Evolutionary conservation across 129 eudicot species (phyloP), one percentile per base, ranked within the genome.

Genomic region (Flaveria brownii): DNA sequence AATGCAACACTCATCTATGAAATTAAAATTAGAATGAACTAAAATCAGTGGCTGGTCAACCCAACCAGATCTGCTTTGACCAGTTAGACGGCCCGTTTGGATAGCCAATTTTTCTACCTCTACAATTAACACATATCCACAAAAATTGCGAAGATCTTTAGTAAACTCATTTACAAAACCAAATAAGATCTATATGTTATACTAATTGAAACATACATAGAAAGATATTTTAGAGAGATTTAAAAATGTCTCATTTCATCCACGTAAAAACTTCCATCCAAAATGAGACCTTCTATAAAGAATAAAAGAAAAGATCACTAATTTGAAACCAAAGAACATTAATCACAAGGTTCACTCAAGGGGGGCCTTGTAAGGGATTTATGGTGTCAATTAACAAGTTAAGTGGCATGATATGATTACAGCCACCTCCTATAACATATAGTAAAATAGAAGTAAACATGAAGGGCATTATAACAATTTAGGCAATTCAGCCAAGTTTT

Each of bases 371-470:
- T 25, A 25, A 49, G 22, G 45, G 15, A 18, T 28, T 55, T 25
- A 70, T 8, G 23, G 42, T 26, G n/a, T 49, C 57, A 28, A 36
- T 5, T 4, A 5, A 5, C 41, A 36, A 36, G 20, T 25, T 36
- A 70, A 50, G 74, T 15, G 56, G 15, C 57, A 71, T 26, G 57
- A 16, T 49, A 28, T 50, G 63, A 71, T 71, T 51, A 51, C 43
- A 16, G 59, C 5, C 0, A 43, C 36, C 15, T 68, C 46, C 0
- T 22, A 68, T 50, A 9, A 70, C n/a, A 26, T 70, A 52, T 26
- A n/a, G 23, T 26, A 39, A 26, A 15, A 25, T 28, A 49, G 25
- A 23, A 33, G 62, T 26, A 7, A 46, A 23, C 10, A 69, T 15
- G 43, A 69, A 47, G 1, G 16, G 25, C 14, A 22, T 12, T 25